Percentiles rank a stretch among this genome's conserved stretches.
Evolutionary conservation across 768 basidiomycete species (phyloP).

Genomic region (Leccinellum luteum): DNA sequence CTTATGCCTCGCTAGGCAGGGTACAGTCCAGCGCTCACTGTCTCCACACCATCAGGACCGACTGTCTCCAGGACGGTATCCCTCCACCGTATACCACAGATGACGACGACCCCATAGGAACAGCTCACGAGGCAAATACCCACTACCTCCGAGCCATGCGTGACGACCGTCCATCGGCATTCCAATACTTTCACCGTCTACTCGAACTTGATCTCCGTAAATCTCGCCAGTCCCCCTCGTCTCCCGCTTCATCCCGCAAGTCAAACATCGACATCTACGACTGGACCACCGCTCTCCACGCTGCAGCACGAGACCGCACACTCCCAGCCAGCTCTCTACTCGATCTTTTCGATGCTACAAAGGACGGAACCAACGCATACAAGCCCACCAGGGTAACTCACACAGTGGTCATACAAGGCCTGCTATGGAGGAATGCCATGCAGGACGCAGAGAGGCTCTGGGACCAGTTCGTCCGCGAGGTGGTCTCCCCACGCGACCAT

Average conservation of each 20-base stretch:
- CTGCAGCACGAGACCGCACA: constrained; percentile 40
- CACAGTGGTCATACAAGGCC: constrained; percentile 52
- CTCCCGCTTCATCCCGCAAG: constrained; percentile 13
- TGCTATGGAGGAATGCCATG: constrained; percentile 43
- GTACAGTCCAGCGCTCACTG: constrained; percentile 43
- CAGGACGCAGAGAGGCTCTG: constrained; percentile 43
- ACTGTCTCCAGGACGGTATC: constrained; percentile 17
- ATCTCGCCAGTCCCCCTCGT: constrained; percentile 5
- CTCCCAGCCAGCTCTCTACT: constrained; percentile 36
- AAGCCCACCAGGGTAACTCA: constrained; percentile 47
- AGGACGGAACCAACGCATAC: constrained; percentile 26
- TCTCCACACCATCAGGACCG: constrained; percentile 36
- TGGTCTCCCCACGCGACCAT: constrained; percentile 3
- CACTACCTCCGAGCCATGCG: constrained; percentile 41
- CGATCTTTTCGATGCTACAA: constrained; percentile 36
- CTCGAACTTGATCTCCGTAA: constrained; percentile 26
- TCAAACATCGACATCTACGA: constrained; percentile 42
- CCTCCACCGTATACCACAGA: constrained; percentile 23
- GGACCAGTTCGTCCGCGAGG: constrained; percentile 34
- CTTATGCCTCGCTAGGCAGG: constrained; percentile 18
- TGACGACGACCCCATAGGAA: constrained; percentile 12
- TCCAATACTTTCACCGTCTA: constrained; percentile 44
- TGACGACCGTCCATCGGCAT: constrained; percentile 42
- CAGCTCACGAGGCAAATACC: constrained; percentile 40
- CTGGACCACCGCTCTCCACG: constrained; percentile 45